Base-by-base conservation (phyloP, 805 yeast genomes). In the Hagleromyces aurorensis region DNA sequence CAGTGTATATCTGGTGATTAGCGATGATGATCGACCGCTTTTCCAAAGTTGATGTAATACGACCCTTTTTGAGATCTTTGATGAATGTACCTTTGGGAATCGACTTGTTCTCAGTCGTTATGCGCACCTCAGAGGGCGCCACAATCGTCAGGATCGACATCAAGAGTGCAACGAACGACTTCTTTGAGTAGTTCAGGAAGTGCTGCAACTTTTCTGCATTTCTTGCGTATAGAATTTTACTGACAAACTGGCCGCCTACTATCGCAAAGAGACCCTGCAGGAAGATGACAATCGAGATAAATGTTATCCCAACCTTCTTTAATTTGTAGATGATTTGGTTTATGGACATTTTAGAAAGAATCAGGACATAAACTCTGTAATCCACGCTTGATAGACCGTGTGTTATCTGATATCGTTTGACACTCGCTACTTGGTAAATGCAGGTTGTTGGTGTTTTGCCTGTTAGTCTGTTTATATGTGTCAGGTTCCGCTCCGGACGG, bases 1-100 rank as follows among this genome's bases (percentile, higher is more conserved):
- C 97, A 4, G 87, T 75, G 54, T 89, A 87, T 16, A 87, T 77
- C 58, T 86, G 96, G 55, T 87, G 97, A 52, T 89, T 87, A 8
- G 93, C 74, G 21, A 87, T 75, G 25, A 80, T 53, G 3, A 87
- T 67, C 0, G 81, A 66, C 26, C 74, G 67, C 14, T 70, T 70
- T 6, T 63, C 55, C 26, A 77, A 48, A n/a, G 31, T 32, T 3
- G 59, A 52, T 6, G 34, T 11, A 9, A 54, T 36, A 27, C 46
- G 37, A 2, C 49, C 43, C 7, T 36, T 41, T n/a, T 35, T 30
- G 46, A 32, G n/a, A 32, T 45, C 36, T 33, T 31, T 44, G 32
- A 36, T 36, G 40, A 64, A 56, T 6, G 61, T 46, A 7, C 55
- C 61, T 27, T 38, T 55, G 33, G 59, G 57, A 16, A 64, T 44